These are phyloP conservation scores for Metrosideros polymorpha DNA, from an alignment of 441 rosid species.

Conservation along the genomic window DNA sequence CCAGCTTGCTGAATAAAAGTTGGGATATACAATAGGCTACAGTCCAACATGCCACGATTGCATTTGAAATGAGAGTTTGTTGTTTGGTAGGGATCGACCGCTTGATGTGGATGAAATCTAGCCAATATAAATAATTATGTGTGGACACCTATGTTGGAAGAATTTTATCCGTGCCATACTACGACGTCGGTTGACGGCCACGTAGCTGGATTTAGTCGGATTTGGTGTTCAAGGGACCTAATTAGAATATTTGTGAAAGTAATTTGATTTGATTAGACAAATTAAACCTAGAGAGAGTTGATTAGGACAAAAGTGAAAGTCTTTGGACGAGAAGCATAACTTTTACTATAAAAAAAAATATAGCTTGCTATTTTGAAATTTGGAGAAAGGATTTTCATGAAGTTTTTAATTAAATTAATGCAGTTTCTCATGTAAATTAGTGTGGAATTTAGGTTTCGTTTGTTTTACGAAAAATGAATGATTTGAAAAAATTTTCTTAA, in stretches of 20 bases:
- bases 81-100: not conserved
- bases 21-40: not conserved
- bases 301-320: not conserved
- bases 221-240: not conserved
- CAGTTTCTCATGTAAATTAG: not conserved
- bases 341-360: not conserved
- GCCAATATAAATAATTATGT: not conserved
- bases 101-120: not conserved
- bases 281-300: fast-evolving
- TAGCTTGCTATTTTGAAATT: not conserved
- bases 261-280: not conserved
- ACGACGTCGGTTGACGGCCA: not conserved
- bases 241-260: not conserved
- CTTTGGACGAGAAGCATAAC: not conserved
- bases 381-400: not conserved
- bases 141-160: not conserved
- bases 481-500: not conserved
- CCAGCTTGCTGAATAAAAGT: not conserved
- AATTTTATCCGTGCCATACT: not conserved
- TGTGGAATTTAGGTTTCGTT: not conserved
- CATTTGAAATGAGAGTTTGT: not conserved
- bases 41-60: not conserved
- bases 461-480: fast-evolving
- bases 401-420: not conserved
- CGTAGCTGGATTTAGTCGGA: fast-evolving